Evolutionary conservation across 345 rosid genomes (phyloP), one percentile per base, ranked within the genome.

Genomic region (Durio zibethinus): DNA sequence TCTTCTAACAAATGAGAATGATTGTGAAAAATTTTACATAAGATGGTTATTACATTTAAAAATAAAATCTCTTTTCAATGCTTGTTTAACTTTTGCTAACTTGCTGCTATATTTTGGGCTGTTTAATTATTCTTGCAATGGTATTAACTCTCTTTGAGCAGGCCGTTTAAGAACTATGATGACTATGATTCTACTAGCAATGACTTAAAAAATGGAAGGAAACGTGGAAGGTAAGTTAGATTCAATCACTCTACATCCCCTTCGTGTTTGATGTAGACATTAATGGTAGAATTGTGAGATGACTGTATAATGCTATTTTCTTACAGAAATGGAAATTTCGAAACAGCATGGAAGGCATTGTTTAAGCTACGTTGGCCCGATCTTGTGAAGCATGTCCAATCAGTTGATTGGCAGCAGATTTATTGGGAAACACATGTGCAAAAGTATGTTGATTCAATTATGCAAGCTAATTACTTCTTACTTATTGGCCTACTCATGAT

Each of bases 371-470:
- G 97, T 18, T 95, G 99, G 98, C 90, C 94, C 18, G 78, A 73
- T 62, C 76, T 81, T 73, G 53, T 73, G 29, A 73, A 84, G 27
- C 29, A 7, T 70, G 56, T 76, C 50, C 76, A 84, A 61, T n/a
- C 86, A 7, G 83, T 38, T 83, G 90, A 89, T 36, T 95, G 98
- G 98, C 90, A 82, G 68, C 94, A 85, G 79, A 77, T 81, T 38
- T 93, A 93, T 65, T 93, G 98, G 99, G 90, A 93, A 84, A 85
- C 83, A 7, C 98, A 95, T 88, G 72, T 95, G 73, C 97, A 92
- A 72, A 84, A 85, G 97, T 90, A 86, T 82, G 82, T 42, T 38
- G 6, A 31, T 61, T 72, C 52, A 77, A 62, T 78, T 74, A 67
- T 38, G 15, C 78, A 71, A 70, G 7, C 18, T 60, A 70, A 21